Percentiles rank a stretch among this genome's conserved stretches.
These are phyloP conservation scores for Orychophragmus violaceus DNA, from an alignment of 345 rosid genomes.

Conservation along the genomic window DNA sequence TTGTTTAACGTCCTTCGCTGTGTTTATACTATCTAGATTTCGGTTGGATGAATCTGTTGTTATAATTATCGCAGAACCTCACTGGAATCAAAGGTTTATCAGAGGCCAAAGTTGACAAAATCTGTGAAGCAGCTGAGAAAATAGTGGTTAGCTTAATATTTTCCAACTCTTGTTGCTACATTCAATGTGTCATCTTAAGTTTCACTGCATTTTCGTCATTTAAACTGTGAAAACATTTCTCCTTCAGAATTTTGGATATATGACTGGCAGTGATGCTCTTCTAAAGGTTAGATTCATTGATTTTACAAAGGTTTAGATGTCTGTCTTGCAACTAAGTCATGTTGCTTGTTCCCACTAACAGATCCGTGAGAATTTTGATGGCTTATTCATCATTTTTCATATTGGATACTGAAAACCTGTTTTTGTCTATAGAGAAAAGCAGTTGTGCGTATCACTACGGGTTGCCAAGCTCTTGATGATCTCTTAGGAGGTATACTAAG, in stretches of 20 bases:
- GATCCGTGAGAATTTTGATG: background rate
- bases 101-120: conserved; percentile 94
- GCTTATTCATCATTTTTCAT: background rate
- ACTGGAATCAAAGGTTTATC: conserved; percentile 95
- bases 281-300: conserved; percentile 49
- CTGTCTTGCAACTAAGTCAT: background rate
- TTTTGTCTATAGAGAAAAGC: conserved; percentile 48
- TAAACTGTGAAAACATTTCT: background rate
- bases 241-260: conserved; percentile 75
- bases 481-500: conserved; percentile 63
- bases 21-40: background rate
- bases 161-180: background rate
- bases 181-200: background rate
- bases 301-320: background rate
- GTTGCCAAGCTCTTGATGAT: conserved; percentile 93
- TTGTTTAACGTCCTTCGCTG: background rate
- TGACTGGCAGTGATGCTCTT: conserved; percentile 88
- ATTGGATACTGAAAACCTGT: background rate
- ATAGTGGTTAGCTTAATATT: conserved; percentile 58
- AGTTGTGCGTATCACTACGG: conserved; percentile 78
- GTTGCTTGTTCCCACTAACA: background rate
- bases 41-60: background rate
- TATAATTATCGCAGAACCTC: conserved; percentile 43
- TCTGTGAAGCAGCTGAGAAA: conserved; percentile 96
- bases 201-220: background rate